Conservation (phyloP, 2,329 filamentous ascomycete genomes). For the Xylariales sp. region DNA sequence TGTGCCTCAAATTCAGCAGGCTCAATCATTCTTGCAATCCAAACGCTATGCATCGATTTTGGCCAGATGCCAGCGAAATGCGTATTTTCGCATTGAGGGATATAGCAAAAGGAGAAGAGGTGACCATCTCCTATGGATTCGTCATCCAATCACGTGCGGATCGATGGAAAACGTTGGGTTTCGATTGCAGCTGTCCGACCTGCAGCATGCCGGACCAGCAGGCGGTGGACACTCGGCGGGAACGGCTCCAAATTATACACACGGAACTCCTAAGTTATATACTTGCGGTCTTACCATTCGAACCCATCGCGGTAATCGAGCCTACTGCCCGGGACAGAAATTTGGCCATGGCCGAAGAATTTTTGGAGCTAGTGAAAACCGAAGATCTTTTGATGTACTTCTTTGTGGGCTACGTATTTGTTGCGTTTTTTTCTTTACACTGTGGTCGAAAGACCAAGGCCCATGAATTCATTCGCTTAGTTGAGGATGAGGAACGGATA, state of each 20-base stretch:
- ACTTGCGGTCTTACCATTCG: background rate
- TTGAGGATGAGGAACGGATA: background rate
- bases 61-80: too few species aligned
- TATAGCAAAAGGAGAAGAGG: background rate
- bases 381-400: background rate
- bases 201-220: background rate
- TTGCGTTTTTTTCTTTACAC: background rate
- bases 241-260: too few species aligned
- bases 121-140: background rate
- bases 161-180: background rate
- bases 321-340: background rate
- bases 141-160: background rate
- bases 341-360: background rate
- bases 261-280: too few species aligned
- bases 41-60: background rate
- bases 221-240: background rate
- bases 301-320: background rate
- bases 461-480: background rate
- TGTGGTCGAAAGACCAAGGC: background rate
- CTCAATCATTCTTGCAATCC: slow-evolving; percentile 11
- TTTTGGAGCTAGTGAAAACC: background rate
- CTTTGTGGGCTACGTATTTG: background rate
- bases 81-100: background rate
- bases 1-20: background rate
- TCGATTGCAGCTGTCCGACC: background rate